These are phyloP conservation scores for Dispira simplex DNA, from an alignment of 192 early-diverging fungal genomes.

Conservation along the genomic window DNA sequence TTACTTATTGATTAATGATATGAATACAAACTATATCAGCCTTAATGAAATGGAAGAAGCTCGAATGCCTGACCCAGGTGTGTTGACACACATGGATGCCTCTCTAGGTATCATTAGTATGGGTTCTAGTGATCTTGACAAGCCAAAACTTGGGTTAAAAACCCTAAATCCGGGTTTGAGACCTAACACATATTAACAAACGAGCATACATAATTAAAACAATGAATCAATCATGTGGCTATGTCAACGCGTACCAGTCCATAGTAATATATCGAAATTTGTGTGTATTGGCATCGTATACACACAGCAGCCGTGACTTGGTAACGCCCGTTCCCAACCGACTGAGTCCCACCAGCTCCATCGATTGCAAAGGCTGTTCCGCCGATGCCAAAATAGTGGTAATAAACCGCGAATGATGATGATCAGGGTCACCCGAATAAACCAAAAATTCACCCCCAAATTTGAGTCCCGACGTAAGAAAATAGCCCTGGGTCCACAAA, in stretches of 20 bases:
- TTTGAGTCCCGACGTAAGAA: slow-evolving; percentile 7
- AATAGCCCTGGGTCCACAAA: slow-evolving; percentile 8
- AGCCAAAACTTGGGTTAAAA: too few species aligned
- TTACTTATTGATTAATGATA: too few species aligned
- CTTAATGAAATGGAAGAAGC: too few species aligned
- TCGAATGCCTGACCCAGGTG: too few species aligned
- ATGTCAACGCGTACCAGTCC: not conserved
- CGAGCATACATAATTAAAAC: too few species aligned
- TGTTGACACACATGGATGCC: too few species aligned
- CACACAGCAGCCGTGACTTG: slow-evolving; percentile 2
- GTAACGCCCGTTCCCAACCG: slow-evolving; percentile 7
- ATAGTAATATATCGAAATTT: not conserved
- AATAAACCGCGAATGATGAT: slow-evolving; percentile 1
- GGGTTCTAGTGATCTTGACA: too few species aligned
- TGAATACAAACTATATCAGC: too few species aligned
- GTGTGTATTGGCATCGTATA: not conserved
- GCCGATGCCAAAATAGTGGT: not conserved
- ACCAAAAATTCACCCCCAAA: slow-evolving; percentile 11
- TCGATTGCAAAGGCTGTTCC: not conserved
- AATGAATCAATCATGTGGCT: too few species aligned
- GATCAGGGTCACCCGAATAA: not conserved
- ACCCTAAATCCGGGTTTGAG: too few species aligned
- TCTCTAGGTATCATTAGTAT: too few species aligned
- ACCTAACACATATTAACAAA: too few species aligned
- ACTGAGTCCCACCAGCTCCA: not conserved